Base-by-base conservation (phyloP, 768 basidiomycete genomes). In the Lactarius hatsudake region DNA sequence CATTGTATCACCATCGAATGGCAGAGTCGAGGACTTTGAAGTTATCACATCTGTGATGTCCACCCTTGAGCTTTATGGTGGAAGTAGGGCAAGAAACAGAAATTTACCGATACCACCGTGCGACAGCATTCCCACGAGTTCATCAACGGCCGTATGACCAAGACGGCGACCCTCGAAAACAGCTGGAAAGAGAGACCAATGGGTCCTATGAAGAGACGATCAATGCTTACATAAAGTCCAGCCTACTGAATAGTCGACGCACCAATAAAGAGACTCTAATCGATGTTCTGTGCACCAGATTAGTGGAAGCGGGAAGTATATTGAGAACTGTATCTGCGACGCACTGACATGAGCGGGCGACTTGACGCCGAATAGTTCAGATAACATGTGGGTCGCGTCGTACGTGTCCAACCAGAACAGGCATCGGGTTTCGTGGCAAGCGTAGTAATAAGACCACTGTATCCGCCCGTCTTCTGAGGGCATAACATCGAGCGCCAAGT, bases 361-460 rank as follows among this genome's bases (percentile, higher is more conserved):
- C 2, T 0, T 51, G 13, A 51, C 13, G 15, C 5, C 12, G 23
- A 26, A 26, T 26, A 51, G 1, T 26, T 51, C 51, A 15, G 13
- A 26, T 26, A 26, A 26, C 23, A 85, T 71, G 7, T 74, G 61
- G 0, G 65, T 43, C 0, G 80, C 77, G 0, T 79, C 71, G 63
- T 79, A 82, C 0, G 76, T 68, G 53, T 85, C 80, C 45, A 86
- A 59, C 79, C 83, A 88, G 66, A 87, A 51, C 48, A 51, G 26
- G 48, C 48, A 51, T 26, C 51, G 51, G 5, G 51, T 26, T 15
- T 51, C 23, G 5, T 51, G 51, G 51, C 51, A 51, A 26, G 51
- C 51, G 13, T 51, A 51, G 51, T 51, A 51, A 51, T 86, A 86
- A 69, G 78, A 53, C 66, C 73, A 69, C 20, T 34, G 3, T 34